phyloP scores from a whole-genome alignment of 495 filamentous ascomycete genomes.

The Arthonia radiata region DNA sequence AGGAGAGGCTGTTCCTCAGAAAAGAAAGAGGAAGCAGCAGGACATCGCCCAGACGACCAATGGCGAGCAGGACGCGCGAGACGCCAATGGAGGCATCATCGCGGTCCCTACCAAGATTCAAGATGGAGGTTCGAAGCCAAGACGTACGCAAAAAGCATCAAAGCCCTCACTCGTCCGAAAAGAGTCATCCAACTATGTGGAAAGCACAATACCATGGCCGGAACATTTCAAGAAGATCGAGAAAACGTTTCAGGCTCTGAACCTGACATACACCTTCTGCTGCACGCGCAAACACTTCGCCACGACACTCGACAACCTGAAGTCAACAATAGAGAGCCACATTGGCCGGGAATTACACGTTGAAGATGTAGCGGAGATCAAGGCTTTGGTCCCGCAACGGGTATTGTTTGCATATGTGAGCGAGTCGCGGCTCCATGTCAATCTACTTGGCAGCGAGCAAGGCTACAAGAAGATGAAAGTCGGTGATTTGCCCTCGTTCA shows the following conservation, averaged over 20 bases:
- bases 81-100: too few relatives aligned
- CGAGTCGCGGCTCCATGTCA: constrained; percentile 52
- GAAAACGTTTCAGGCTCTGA: constrained; percentile 61
- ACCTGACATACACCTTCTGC: constrained; percentile 83
- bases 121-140: constrained; percentile 27
- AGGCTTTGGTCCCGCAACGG: constrained; percentile 45
- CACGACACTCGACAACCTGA: constrained; percentile 77
- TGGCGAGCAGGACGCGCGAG: too few relatives aligned
- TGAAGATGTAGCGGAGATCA: constrained; percentile 63
- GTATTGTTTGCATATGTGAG: constrained; percentile 75
- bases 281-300: constrained; percentile 75
- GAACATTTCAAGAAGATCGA: constrained; percentile 43
- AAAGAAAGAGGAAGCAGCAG: too few relatives aligned
- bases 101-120: constrained; percentile 26
- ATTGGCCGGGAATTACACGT: constrained; percentile 41
- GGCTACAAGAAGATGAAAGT: constrained; percentile 21
- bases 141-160: constrained; percentile 10
- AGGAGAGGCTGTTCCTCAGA: too few relatives aligned
- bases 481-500: constrained; percentile 14
- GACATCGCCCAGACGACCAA: too few relatives aligned
- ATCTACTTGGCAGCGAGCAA: constrained; percentile 41
- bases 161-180: constrained; percentile 14
- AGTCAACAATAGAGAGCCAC: constrained; percentile 60
- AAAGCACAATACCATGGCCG: constrained; percentile 41
- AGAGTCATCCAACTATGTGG: constrained; percentile 19